Base-by-base conservation (phyloP, 306 rosid species). In the Cajanus cajan region DNA sequence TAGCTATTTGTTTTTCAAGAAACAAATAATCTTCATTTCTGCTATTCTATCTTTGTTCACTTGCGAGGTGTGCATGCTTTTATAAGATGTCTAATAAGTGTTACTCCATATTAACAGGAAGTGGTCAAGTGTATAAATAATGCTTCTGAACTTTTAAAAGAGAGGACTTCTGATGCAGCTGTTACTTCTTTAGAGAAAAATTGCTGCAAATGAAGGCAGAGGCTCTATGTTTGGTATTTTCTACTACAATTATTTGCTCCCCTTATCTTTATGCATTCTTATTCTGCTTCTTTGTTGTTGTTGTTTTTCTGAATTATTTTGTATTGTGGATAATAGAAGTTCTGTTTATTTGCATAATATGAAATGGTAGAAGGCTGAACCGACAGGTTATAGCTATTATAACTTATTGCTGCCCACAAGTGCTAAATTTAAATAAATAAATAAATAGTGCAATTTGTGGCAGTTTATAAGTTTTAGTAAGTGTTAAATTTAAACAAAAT, bases 151-250 rank as follows among this genome's bases (percentile, higher is more conserved):
- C 91, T 91, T 82, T 66, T 95, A 73, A 90, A 88, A 77, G 86
- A 87, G 80, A 87, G 82, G 85, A 90, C 85, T 63, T 82, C 83
- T 64, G 87, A 88, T 82, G 91, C 96, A 68, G 88, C 94, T 84
- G 85, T 82, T 58, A 63, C 80, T 66, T 95, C 98, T 71, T 82
- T 92, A 39, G 90, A 7, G 98, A 95, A 84, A 90, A 82, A 52
- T 87, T 95, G 88, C 94, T 92, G 71, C 89, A 90, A 89, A 87
- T 91, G 93, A 95, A 95, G 84, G 98, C 90, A 21, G 97, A 93
- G 87, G 94, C 97, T 74, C 83, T 92, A n/a, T 79, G 71, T 85
- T 62, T 87, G 94, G 98, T 95, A 58, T 47, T 88, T 78, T 64
- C 61, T 33, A 39, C 78, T 54, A 74, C 78, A 44, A 36, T 69